A percentile compares a stretch with the other conserved stretches of the same genome.
These are phyloP conservation scores for Aureobasidium pullulans DNA, from an alignment of 2,329 filamentous ascomycete species.

Conservation along the genomic window DNA sequence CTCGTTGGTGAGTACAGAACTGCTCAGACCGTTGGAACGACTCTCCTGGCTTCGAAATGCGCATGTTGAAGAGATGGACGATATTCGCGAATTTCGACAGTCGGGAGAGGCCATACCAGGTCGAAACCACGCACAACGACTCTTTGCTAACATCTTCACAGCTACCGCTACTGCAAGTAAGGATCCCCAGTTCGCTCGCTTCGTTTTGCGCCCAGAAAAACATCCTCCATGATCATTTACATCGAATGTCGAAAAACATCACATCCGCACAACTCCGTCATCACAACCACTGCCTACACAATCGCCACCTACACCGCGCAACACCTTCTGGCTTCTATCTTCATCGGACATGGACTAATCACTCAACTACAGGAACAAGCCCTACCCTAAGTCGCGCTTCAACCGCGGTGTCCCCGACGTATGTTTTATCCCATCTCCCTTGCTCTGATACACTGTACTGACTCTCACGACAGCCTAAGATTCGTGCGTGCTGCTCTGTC, in stretches of 20 bases:
- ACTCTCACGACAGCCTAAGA: too few species aligned
- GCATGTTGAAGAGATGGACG: background rate
- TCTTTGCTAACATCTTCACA: slow-evolving; percentile 4
- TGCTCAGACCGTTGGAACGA: slow-evolving; percentile 37
- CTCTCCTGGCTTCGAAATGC: slow-evolving; percentile 25
- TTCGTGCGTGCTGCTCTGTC: too few species aligned
- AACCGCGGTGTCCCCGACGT: slow-evolving; percentile 83
- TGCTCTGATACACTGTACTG: too few species aligned
- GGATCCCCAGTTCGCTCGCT: slow-evolving; percentile 40
- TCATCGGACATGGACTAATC: background rate
- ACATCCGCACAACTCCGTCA: background rate
- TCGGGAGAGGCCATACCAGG: background rate
- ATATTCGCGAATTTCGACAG: slow-evolving; percentile 1
- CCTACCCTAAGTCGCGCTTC: slow-evolving; percentile 99
- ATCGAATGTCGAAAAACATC: background rate
- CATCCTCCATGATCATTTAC: background rate
- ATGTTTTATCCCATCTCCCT: too few species aligned
- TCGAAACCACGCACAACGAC: background rate
- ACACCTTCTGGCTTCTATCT: background rate
- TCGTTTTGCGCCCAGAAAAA: background rate
- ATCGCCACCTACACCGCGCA: background rate
- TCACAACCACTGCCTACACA: background rate
- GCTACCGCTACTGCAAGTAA: slow-evolving; percentile 94
- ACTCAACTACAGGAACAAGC: slow-evolving; percentile 34
- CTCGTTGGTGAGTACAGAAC: slow-evolving; percentile 58